These are phyloP conservation scores for Cladophialophora chaetospira DNA, from an alignment of 2,329 filamentous ascomycete species.

Conservation along the genomic window DNA sequence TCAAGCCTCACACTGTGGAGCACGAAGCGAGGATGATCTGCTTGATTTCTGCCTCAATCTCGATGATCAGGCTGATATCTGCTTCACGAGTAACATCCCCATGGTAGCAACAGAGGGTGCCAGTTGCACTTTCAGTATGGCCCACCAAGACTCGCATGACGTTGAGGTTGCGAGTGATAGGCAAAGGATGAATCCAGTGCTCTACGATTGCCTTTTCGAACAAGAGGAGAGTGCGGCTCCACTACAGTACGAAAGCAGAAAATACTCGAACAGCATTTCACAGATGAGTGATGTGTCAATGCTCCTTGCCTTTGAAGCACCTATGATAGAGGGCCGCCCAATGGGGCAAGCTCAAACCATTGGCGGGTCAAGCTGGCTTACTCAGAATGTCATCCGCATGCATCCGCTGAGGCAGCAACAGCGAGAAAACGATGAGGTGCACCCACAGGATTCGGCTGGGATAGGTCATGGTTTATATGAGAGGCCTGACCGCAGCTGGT, in stretches of 20 bases:
- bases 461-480: conserved; percentile 12
- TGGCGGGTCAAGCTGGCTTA: conserved; percentile 24
- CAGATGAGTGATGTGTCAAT: conserved; percentile 28
- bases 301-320: conserved; percentile 17
- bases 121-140: neutral
- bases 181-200: neutral
- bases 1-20: neutral
- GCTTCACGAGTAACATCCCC: neutral
- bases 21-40: neutral
- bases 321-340: conserved; percentile 12
- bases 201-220: conserved; percentile 1
- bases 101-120: conserved; percentile 9
- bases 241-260: conserved; percentile 11
- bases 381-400: conserved; percentile 29
- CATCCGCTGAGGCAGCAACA: conserved; percentile 30
- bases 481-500: conserved; percentile 12
- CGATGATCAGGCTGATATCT: conserved; percentile 8
- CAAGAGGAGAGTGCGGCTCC: neutral
- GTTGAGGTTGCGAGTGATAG: neutral
- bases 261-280: conserved; percentile 14
- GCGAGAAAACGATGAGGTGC: conserved; percentile 1
- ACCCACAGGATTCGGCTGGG: neutral
- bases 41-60: conserved; percentile 5
- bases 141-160: neutral
- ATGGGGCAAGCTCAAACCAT: conserved; percentile 11